Base-by-base conservation (phyloP, 176 grass and related monocot species). In the Chrysopogon serrulatus region DNA sequence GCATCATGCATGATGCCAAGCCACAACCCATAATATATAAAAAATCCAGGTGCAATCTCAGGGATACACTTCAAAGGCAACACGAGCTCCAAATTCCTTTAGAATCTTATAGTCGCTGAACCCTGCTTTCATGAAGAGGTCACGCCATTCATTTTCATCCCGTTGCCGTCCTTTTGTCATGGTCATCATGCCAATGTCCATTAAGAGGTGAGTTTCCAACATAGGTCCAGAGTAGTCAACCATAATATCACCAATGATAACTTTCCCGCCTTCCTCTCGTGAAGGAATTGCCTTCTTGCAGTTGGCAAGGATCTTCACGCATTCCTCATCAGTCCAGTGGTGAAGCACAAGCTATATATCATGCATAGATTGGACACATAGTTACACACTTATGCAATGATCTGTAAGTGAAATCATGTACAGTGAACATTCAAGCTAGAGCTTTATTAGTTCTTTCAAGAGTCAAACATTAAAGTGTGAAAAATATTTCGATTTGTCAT, bases 91-190 rank as follows among this genome's bases (percentile, higher is more conserved):
- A 4, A 65, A 1, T 65, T 65, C 34, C 15, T 34, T 33, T 1
- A 65, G 5, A 65, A 65, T 65, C 30, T 65, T 34, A 18, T 65
- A 65, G 30, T 65, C 62, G 3, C 1, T 8, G 62, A 65, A 65
- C 5, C 62, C 31, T 34, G 28, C 62, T 65, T 65, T 65, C 15
- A 5, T 61, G 4, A 30, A 61, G 10, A 61, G 27, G 4, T 61
- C 26, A 14, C 49, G 23, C 83, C 83, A 90, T 13, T 90, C 88
- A 14, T 67, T 30, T 41, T 92, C 82, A 23, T 86, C 86, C 6
- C 86, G 72, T n/a, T 89, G 82, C 36, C 84, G 66, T 2, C 86
- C 39, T 40, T 8, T 40, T 5, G 39, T 40, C 5, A 5, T 40
- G 39, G 9, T 8, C 39, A 40, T 40, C 39, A 40, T 40, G 39